phyloP scores from a whole-genome alignment of 2,329 filamentous ascomycete genomes.

The Aspergillus jensenii region DNA sequence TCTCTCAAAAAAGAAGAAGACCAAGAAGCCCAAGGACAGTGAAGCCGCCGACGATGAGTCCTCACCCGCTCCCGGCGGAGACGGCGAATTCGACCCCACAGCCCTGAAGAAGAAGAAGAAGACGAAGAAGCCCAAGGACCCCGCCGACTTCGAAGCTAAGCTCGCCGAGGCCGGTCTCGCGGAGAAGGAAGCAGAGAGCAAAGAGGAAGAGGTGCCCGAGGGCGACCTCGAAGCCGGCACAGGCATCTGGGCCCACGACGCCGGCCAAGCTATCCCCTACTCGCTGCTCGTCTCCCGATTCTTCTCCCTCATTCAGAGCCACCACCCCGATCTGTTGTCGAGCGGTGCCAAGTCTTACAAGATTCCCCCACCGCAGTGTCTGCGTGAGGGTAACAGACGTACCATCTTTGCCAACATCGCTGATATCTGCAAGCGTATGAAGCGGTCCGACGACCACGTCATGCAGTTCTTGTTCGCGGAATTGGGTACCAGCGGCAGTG shows the following conservation, averaged over 20 bases:
- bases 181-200: constrained; percentile 57
- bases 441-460: constrained; percentile 96
- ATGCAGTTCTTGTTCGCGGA: constrained; percentile 97
- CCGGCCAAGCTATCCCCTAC: constrained; percentile 77
- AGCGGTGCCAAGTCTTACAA: constrained; percentile 94
- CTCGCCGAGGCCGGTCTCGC: constrained; percentile 61
- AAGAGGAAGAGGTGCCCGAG: constrained; percentile 56
- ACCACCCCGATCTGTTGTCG: constrained; percentile 93
- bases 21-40: constrained; percentile 58
- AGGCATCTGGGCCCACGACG: constrained; percentile 85
- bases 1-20: constrained; percentile 74
- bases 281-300: constrained; percentile 83
- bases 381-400: constrained; percentile 99
- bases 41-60: constrained; percentile 52
- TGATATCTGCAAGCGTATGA: constrained; percentile 99
- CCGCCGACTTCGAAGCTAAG: constrained; percentile 67
- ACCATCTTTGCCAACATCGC: constrained; percentile 99
- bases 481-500: constrained; percentile 93
- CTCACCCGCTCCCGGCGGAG: constrained; percentile 48
- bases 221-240: constrained; percentile 86
- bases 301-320: constrained; percentile 90
- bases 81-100: constrained; percentile 63
- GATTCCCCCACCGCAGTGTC: constrained; percentile 96
- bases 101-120: constrained; percentile 80
- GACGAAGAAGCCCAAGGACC: constrained; percentile 54